These are phyloP conservation scores for Calonectria ilicicola DNA, from an alignment of 2,329 filamentous ascomycete genomes.

Conservation along the genomic window DNA sequence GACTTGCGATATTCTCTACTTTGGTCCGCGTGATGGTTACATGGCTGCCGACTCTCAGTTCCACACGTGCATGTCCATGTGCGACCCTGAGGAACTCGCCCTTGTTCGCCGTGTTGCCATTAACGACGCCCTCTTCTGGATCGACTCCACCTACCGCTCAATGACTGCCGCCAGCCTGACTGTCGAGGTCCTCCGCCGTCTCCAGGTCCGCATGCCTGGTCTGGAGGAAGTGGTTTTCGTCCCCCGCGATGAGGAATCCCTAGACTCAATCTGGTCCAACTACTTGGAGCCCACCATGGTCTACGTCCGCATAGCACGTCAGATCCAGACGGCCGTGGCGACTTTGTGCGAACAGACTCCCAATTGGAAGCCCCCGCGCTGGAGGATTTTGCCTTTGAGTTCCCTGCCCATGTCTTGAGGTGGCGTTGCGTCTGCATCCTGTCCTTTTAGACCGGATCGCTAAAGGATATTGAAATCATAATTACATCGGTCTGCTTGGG, in stretches of 20 bases:
- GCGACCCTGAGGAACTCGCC: constrained; percentile 54
- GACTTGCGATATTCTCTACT: constrained; percentile 58
- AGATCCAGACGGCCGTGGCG: constrained; percentile 51
- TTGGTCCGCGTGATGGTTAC: constrained; percentile 58
- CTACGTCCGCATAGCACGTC: constrained; percentile 50
- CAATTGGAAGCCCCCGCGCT: constrained; percentile 49
- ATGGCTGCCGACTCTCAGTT: constrained; percentile 60
- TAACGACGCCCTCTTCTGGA: constrained; percentile 58
- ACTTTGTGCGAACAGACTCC: constrained; percentile 46
- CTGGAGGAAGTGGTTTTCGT: constrained; percentile 60
- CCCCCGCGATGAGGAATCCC: constrained; percentile 51
- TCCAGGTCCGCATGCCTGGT: constrained; percentile 52
- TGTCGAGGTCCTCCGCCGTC: constrained; percentile 53
- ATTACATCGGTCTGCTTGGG: no score
- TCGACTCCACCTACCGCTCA: constrained; percentile 49
- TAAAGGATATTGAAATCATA: background rate
- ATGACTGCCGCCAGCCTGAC: constrained; percentile 55
- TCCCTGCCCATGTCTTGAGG: constrained; percentile 34
- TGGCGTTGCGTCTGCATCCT: background rate
- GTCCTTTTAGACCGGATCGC: background rate
- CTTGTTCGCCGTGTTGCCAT: constrained; percentile 57
- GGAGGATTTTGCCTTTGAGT: constrained; percentile 51
- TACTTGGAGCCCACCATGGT: constrained; percentile 47
- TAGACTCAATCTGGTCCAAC: constrained; percentile 43
- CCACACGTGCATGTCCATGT: constrained; percentile 57